Evolutionary conservation across 2,329 filamentous ascomycete genomes (phyloP).

Genomic region (Fusarium sp.): DNA sequence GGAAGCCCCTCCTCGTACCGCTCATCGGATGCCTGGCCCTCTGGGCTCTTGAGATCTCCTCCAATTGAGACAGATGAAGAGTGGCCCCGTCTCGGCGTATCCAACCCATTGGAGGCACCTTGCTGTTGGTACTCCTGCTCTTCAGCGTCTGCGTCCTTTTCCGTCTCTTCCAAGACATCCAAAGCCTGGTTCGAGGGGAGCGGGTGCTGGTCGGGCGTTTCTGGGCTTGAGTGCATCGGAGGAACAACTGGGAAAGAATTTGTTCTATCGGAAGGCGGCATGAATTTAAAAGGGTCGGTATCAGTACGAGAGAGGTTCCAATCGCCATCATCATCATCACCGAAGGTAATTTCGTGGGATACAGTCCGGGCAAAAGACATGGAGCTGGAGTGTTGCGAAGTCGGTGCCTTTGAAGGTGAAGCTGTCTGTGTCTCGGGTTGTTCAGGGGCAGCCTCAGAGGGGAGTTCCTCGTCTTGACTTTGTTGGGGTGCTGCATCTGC

Average conservation of each 20-base stretch:
- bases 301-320: slow-evolving; percentile 68
- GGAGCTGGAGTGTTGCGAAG: slow-evolving; percentile 71
- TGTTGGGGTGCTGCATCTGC: slow-evolving; percentile 33
- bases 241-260: slow-evolving; percentile 76
- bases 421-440: slow-evolving; percentile 29
- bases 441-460: slow-evolving; percentile 25
- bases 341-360: slow-evolving; percentile 73
- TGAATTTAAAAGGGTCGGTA: slow-evolving; percentile 73
- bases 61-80: slow-evolving; percentile 58
- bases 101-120: slow-evolving; percentile 23
- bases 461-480: slow-evolving; percentile 21
- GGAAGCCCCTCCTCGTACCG: slow-evolving; percentile 81
- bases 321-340: slow-evolving; percentile 74
- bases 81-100: slow-evolving; percentile 40
- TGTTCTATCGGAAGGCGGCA: slow-evolving; percentile 70
- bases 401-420: slow-evolving; percentile 47
- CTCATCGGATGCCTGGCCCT: slow-evolving; percentile 66
- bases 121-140: slow-evolving; percentile 54
- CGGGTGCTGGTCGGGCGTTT: slow-evolving; percentile 54
- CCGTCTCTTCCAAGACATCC: slow-evolving; percentile 68
- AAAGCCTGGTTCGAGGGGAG: slow-evolving; percentile 67
- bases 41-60: slow-evolving; percentile 59
- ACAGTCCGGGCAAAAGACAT: slow-evolving; percentile 77
- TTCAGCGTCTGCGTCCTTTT: slow-evolving; percentile 63
- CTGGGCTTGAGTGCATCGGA: slow-evolving; percentile 52